Base-by-base conservation (phyloP, 2,329 filamentous ascomycete genomes). In the Apiospora aurea region DNA sequence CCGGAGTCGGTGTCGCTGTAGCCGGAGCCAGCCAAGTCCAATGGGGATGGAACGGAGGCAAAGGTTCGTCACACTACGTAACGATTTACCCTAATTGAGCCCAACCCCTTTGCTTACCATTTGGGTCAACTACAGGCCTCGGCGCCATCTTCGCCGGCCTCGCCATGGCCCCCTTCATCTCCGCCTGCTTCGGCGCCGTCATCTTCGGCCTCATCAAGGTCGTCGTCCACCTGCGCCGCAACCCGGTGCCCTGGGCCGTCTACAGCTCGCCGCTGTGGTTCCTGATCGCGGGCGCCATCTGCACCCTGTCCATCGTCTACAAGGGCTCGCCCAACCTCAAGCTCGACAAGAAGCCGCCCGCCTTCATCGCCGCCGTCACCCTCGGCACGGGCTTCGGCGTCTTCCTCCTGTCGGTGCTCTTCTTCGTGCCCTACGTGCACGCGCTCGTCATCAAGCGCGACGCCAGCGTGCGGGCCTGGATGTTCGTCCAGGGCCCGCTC, bases 271-370 rank as follows among this genome's bases (percentile, higher is more conserved):
- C 93, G 13, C 89, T 93, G 83, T 95, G 91, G 84, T 95, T 95
- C 87, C 88, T 94, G 71, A 88, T 95, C 72, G 92, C 93, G 71
- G 91, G 87, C 71, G 93, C 91, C 72, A 83, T 95, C 77, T 94
- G 92, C 83, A 93, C 92, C 0, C 86, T 95, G 6, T 94, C 91
- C 66, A 90, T 95, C 77, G 92, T 95, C 76, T 94, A 94, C 88
- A 94, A 95, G 87, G 93, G 93, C 46, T 94, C 92, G 11, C 92
- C 93, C 38, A 90, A 86, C 72, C 87, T 93, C 44, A 86, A 87
- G 29, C 84, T 94, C 41, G 85, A 84, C 83, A 89, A 91, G 82
- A 92, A 91, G 85, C 91, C 92, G 1, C 81, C 82, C 13, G 91
- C 88, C 87, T 94, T 89, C 78, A 89, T 94, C 73, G 91, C 87